Conservation (phyloP, 2,329 filamentous ascomycete species). For the Ceratocystiopsis minuta region DNA sequence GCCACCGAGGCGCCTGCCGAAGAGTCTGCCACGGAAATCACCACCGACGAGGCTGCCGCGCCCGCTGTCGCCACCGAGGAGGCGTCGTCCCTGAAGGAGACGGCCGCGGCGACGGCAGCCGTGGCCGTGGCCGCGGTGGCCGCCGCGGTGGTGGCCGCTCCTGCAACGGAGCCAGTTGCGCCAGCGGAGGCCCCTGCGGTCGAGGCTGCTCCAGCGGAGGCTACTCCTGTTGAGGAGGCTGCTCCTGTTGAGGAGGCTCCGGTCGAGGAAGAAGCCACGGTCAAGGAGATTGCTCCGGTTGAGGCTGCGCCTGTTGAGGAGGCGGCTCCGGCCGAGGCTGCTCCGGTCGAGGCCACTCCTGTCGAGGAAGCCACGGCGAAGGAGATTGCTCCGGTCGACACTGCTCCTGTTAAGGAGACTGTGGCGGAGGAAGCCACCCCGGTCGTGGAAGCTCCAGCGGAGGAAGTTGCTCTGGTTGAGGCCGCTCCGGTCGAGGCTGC, state of each 20-base stretch:
- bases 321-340: background rate
- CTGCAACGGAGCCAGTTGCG: too few species aligned
- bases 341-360: background rate
- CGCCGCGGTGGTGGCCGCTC: too few species aligned
- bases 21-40: background rate
- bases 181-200: too few species aligned
- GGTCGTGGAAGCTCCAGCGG: background rate
- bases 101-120: too few species aligned
- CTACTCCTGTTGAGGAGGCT: background rate
- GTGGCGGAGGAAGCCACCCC: background rate
- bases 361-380: background rate
- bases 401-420: background rate
- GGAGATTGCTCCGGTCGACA: background rate
- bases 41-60: background rate
- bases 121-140: too few species aligned
- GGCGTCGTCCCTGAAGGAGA: too few species aligned
- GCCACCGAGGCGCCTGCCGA: constrained; percentile 1
- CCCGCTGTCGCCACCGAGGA: background rate
- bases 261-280: background rate
- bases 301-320: background rate
- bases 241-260: background rate
- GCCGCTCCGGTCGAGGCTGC: background rate
- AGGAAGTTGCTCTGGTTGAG: background rate
- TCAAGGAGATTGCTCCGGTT: too few species aligned
- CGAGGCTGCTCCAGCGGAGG: background rate